Evolutionary conservation across 1,284 basidiomycete species (phyloP), one percentile per base, ranked within the genome.

Genomic region (Clitocybe nebularis): DNA sequence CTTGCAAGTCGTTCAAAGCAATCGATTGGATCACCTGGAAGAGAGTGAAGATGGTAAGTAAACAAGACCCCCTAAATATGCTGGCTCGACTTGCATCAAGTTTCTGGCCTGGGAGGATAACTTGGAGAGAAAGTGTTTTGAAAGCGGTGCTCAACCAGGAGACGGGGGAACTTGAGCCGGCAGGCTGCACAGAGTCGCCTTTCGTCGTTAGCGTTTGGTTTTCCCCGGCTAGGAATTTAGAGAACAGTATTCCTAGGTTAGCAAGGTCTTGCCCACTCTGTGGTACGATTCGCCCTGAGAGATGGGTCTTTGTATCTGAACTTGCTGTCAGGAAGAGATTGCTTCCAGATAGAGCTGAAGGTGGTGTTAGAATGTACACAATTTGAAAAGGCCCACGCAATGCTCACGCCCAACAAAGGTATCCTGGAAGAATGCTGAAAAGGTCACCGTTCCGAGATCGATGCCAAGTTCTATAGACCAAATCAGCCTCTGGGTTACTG

Each of bases 81-180:
- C 41, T 5, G 24, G 9, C 7, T 16, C 17, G 13, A 25, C 64
- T 50, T 46, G 72, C 77, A 36, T 70, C 58, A 56, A 77, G 81
- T 43, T 73, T 72, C 53, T 81, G 66, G 11, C 87, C 87, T 5
- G 82, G 80, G 11, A 89, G 68, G 26, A 66, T 70, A 19, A 89
- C 83, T 13, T 77, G 50, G 13, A 89, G 69, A 4, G 71, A 71
- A 21, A 89, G 64, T 2, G 81, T 79, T 61, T 79, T 74, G 67
- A 89, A 88, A 1, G 86, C 86, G 7, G 74, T 67, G 33, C 74
- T 81, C 37, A 90, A 62, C 86, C 87, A 89, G 4, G 63, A 62
- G 16, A 89, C 79, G 0, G 74, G 62, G 11, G 59, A 62, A 37
- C 55, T 62, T 6, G 75, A 62, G 28, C 77, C 77, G 24, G 63